These are phyloP conservation scores for Trichoderma parareesei DNA, from an alignment of 495 filamentous ascomycete species.

Conservation along the genomic window DNA sequence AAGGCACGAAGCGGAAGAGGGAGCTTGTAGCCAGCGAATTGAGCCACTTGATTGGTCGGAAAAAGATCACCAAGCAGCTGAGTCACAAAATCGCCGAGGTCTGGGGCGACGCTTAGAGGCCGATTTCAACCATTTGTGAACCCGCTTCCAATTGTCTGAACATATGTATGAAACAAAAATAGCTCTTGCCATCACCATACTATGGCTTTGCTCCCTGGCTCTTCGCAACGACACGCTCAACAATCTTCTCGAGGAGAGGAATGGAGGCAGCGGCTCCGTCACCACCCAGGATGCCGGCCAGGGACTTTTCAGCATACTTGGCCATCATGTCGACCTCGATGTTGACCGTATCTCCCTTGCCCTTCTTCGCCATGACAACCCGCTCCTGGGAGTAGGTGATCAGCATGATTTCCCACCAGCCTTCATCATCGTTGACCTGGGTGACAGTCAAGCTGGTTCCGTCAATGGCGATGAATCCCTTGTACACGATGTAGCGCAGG, in stretches of 20 bases:
- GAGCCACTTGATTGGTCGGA: conserved; percentile 52
- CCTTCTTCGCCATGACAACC: conserved; percentile 76
- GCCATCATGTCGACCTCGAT: conserved; percentile 98
- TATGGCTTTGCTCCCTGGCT: conserved; percentile 38
- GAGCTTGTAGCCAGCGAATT: conserved; percentile 47
- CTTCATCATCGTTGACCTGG: conserved; percentile 62
- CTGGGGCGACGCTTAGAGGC: conserved; percentile 46
- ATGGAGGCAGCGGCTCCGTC: conserved; percentile 43
- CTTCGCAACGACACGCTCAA: conserved; percentile 68
- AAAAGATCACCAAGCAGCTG: conserved; percentile 55
- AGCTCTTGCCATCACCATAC: no score
- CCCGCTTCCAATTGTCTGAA: not conserved
- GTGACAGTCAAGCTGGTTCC: conserved; percentile 95
- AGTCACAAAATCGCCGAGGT: conserved; percentile 67
- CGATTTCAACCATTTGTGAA: not conserved
- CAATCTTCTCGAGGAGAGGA: conserved; percentile 75
- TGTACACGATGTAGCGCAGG: conserved; percentile 83
- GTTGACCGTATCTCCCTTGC: conserved; percentile 80
- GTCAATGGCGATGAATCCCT: conserved; percentile 92
- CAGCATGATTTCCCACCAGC: conserved; percentile 97
- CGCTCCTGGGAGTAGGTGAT: conserved; percentile 97
- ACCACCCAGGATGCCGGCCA: conserved; percentile 56
- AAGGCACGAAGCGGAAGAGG: conserved; percentile 39
- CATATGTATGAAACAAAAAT: not conserved
- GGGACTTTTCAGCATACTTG: conserved; percentile 98